Evolutionary conservation across 352 stramenopile species (phyloP).

Genomic region (Pythium vanterpoolii): DNA sequence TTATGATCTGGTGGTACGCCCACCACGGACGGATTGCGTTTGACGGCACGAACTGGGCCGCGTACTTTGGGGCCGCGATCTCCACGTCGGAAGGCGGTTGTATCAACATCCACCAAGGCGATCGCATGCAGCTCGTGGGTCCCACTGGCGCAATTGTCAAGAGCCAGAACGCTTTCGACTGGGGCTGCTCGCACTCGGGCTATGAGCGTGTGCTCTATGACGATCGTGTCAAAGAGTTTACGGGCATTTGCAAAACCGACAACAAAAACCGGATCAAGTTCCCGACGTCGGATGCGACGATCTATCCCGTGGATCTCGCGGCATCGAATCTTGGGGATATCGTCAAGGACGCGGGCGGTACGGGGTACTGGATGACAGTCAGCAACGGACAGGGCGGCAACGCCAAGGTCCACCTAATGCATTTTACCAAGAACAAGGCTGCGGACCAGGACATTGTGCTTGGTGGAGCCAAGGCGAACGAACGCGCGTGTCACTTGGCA

Average conservation of each 20-base stretch:
- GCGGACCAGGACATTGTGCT: too few relatives aligned
- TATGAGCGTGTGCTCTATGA: conserved; percentile 64
- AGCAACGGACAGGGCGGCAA: conserved; percentile 49
- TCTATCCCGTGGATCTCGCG: conserved; percentile 52
- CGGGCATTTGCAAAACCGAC: conserved; percentile 63
- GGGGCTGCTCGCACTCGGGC: conserved; percentile 55
- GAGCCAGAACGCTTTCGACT: conserved; percentile 44
- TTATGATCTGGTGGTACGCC: conserved; percentile 72
- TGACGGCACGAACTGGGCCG: conserved; percentile 58
- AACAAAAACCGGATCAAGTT: conserved; percentile 73
- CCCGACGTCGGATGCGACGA: conserved; percentile 44
- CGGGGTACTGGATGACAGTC: conserved; percentile 59
- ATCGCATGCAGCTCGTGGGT: conserved; percentile 64
- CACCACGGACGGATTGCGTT: conserved; percentile 59
- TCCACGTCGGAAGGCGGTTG: conserved; percentile 50
- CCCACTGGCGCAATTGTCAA: conserved; percentile 36
- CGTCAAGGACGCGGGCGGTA: conserved; percentile 32
- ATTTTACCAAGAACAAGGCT: conserved; percentile 45
- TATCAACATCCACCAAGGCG: conserved; percentile 71
- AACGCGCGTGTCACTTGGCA: conserved; percentile 46
- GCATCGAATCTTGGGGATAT: conserved; percentile 53
- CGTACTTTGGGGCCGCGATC: conserved; percentile 57
- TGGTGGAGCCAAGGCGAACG: conserved; percentile 43
- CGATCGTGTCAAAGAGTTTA: conserved; percentile 38
- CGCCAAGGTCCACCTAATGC: conserved; percentile 54